Conservation (phyloP, 768 basidiomycete species). For the Phaffia australis region DNA sequence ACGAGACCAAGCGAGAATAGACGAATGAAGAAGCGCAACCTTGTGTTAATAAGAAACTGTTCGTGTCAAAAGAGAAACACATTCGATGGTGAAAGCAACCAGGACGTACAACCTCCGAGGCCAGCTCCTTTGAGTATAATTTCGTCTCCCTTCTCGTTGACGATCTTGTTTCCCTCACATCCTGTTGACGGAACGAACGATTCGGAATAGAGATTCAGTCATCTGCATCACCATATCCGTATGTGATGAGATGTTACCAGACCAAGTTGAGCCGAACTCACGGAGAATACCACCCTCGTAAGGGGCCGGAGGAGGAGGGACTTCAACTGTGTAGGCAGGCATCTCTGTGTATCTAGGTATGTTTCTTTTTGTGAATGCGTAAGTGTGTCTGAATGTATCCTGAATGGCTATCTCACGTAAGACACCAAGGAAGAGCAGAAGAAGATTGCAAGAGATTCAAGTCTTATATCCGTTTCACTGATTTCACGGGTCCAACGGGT, state of each 20-base stretch:
- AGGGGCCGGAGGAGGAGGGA: slow-evolving; percentile 10
- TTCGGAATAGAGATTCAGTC: neutral
- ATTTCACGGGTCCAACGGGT: too few relatives aligned
- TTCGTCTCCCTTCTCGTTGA: slow-evolving; percentile 50
- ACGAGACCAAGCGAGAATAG: too few relatives aligned
- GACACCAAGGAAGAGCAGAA: too few relatives aligned
- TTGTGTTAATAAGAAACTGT: too few relatives aligned
- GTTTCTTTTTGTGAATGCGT: too few relatives aligned
- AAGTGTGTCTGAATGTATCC: too few relatives aligned
- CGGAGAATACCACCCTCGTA: slow-evolving; percentile 16
- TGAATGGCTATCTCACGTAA: too few relatives aligned
- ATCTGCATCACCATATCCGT: too few relatives aligned
- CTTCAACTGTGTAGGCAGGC: slow-evolving; percentile 8
- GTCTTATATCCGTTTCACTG: too few relatives aligned
- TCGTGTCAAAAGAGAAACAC: neutral
- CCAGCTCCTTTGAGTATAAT: slow-evolving; percentile 61
- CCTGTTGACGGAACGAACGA: neutral
- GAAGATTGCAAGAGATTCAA: too few relatives aligned
- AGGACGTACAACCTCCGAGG: slow-evolving; percentile 37
- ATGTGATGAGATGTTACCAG: neutral
- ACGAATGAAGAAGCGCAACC: too few relatives aligned
- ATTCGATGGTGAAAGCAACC: neutral
- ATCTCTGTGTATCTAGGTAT: too few relatives aligned
- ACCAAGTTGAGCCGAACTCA: slow-evolving; percentile 6
- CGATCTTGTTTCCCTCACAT: slow-evolving; percentile 50